These are phyloP conservation scores for Cryomyces antarcticus DNA, from an alignment of 495 filamentous ascomycete species.

Conservation along the genomic window DNA sequence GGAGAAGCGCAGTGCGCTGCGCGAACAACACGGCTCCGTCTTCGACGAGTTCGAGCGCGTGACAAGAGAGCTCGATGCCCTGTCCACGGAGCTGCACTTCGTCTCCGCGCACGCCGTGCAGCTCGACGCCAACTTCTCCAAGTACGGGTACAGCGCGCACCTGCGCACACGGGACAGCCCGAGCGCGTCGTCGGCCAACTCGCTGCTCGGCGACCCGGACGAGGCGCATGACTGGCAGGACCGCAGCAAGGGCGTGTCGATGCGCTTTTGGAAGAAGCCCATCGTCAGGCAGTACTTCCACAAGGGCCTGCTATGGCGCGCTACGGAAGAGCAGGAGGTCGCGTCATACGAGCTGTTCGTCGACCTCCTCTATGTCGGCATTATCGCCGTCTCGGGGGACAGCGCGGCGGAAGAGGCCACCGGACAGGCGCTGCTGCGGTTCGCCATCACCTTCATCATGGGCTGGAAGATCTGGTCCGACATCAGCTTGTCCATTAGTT, in stretches of 20 bases:
- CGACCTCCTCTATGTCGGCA: constrained; percentile 32
- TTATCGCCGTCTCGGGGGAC: constrained; percentile 39
- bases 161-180: constrained; percentile 18
- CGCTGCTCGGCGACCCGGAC: constrained; percentile 12
- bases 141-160: constrained; percentile 36
- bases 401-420: constrained; percentile 29
- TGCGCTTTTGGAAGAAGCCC: constrained; percentile 34
- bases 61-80: constrained; percentile 23
- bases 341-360: constrained; percentile 39
- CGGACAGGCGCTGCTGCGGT: constrained; percentile 26
- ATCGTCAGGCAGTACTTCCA: constrained; percentile 40
- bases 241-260: constrained; percentile 7
- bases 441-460: constrained; percentile 34
- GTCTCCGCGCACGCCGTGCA: constrained; percentile 29
- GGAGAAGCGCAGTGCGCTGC: constrained; percentile 20
- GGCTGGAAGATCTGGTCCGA: constrained; percentile 41
- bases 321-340: constrained; percentile 28
- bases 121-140: constrained; percentile 34
- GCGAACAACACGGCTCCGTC: constrained; percentile 21
- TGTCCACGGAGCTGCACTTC: constrained; percentile 29
- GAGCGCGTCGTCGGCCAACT: constrained; percentile 7
- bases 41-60: constrained; percentile 33
- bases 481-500: constrained; percentile 27
- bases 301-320: constrained; percentile 37
- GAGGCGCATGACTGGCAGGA: constrained; percentile 5